Conservation (phyloP, 1,284 basidiomycete genomes). For the Porogramme epimiltina region DNA sequence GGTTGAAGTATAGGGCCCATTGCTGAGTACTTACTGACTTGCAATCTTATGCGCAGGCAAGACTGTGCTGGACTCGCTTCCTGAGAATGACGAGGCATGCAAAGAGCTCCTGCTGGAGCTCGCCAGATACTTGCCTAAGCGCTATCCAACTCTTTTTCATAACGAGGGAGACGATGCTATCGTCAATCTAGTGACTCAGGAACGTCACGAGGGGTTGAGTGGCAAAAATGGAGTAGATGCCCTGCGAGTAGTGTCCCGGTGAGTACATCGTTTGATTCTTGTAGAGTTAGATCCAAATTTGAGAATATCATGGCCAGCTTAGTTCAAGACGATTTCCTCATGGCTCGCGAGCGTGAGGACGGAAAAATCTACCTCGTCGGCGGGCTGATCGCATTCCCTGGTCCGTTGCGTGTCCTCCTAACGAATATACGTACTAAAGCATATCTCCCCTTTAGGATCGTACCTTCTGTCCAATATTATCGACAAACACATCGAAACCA, state of each 20-base stretch:
- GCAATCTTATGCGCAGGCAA: too few relatives aligned
- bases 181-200: slow-evolving; percentile 38
- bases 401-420: too few relatives aligned
- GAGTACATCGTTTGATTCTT: not conserved
- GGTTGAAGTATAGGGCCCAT: too few relatives aligned
- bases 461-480: slow-evolving; percentile 42
- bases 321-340: slow-evolving; percentile 44
- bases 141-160: slow-evolving; percentile 41
- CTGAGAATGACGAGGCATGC: slow-evolving; percentile 40
- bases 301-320: slow-evolving; percentile 27
- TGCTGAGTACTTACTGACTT: not conserved
- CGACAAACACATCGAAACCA: slow-evolving; percentile 34
- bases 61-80: slow-evolving; percentile 39
- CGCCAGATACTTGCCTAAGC: slow-evolving; percentile 39
- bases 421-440: too few relatives aligned
- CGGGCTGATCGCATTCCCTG: slow-evolving; percentile 42
- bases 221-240: slow-evolving; percentile 33
- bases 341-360: slow-evolving; percentile 39
- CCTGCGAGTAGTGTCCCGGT: slow-evolving; percentile 30
- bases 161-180: slow-evolving; percentile 28
- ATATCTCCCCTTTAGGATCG: slow-evolving; percentile 31
- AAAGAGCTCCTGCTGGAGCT: slow-evolving; percentile 39
- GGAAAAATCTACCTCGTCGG: slow-evolving; percentile 41
- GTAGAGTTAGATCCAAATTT: too few relatives aligned
- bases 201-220: slow-evolving; percentile 24